Evolutionary conservation across 2,329 filamentous ascomycete genomes (phyloP).

Genomic region (Fusarium graminum): DNA sequence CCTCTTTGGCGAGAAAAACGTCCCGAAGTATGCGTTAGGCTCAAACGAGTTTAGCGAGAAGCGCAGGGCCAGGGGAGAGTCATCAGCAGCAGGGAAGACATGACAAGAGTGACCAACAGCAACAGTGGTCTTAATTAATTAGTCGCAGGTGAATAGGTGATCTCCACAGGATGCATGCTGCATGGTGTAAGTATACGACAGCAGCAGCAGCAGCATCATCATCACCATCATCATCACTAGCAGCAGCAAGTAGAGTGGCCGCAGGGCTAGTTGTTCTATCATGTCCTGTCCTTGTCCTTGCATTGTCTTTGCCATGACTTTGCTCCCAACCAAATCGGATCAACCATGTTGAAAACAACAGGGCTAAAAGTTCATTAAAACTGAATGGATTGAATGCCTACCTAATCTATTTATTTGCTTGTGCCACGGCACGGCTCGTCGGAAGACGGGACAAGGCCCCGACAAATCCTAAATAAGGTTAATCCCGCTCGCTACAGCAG

Average conservation of each 20-base stretch:
- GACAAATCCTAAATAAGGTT: slow-evolving; percentile 32
- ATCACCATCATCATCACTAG: not conserved
- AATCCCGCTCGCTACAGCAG: slow-evolving; percentile 33
- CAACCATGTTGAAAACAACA: not conserved
- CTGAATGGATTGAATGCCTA: slow-evolving; percentile 6
- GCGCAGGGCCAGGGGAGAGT: slow-evolving; percentile 26
- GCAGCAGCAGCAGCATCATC: no score
- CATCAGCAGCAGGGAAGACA: slow-evolving; percentile 29
- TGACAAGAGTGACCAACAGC: slow-evolving; percentile 31
- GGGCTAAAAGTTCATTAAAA: not conserved
- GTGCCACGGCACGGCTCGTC: slow-evolving; percentile 16
- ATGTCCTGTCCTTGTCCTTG: not conserved
- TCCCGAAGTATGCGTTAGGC: slow-evolving; percentile 39
- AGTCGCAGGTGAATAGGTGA: slow-evolving; percentile 10
- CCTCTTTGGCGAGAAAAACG: slow-evolving; percentile 44
- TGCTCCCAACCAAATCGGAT: not conserved
- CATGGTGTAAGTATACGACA: not conserved
- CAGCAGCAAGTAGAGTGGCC: slow-evolving; percentile 45
- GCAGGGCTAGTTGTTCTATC: slow-evolving; percentile 29
- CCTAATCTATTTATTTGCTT: not conserved
- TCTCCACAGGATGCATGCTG: slow-evolving; percentile 33
- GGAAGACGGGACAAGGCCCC: slow-evolving; percentile 7
- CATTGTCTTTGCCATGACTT: slow-evolving; percentile 23
- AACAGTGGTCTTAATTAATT: slow-evolving; percentile 13
- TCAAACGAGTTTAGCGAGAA: slow-evolving; percentile 26